phyloP scores from a whole-genome alignment of 2,329 filamentous ascomycete genomes.

The Xylaria sp. region DNA sequence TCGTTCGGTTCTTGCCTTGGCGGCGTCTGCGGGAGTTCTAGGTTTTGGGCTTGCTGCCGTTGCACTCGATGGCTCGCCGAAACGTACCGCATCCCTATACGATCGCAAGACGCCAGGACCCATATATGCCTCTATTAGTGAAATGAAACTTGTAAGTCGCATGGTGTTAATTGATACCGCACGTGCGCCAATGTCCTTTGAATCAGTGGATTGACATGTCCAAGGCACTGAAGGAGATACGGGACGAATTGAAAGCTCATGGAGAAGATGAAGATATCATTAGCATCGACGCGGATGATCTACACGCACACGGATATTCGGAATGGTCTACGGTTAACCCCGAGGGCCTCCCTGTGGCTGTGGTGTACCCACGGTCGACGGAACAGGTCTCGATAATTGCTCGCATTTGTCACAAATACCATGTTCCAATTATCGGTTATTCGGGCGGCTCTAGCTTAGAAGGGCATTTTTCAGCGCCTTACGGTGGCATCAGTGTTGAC shows the following conservation, averaged over 20 bases:
- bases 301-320: conserved; percentile 72
- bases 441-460: conserved; percentile 89
- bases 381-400: conserved; percentile 69
- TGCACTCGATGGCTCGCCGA: conserved; percentile 42
- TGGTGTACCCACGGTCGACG: conserved; percentile 71
- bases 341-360: conserved; percentile 69
- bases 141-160: conserved; percentile 61
- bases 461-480: conserved; percentile 88
- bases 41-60: conserved; percentile 48
- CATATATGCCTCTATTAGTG: conserved; percentile 59
- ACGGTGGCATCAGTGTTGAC: conserved; percentile 88
- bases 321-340: conserved; percentile 73
- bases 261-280: conserved; percentile 64
- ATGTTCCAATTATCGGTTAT: conserved; percentile 86
- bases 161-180: not conserved
- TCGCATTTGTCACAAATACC: conserved; percentile 79
- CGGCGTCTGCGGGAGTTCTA: conserved; percentile 47
- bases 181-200: not conserved
- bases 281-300: conserved; percentile 71
- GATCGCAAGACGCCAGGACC: conserved; percentile 46
- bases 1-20: conserved; percentile 47
- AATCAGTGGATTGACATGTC: conserved; percentile 15
- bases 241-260: conserved; percentile 52
- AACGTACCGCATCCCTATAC: conserved; percentile 44
- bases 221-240: conserved; percentile 68